phyloP scores from a whole-genome alignment of 495 filamentous ascomycete genomes.

The Neurospora africana region DNA sequence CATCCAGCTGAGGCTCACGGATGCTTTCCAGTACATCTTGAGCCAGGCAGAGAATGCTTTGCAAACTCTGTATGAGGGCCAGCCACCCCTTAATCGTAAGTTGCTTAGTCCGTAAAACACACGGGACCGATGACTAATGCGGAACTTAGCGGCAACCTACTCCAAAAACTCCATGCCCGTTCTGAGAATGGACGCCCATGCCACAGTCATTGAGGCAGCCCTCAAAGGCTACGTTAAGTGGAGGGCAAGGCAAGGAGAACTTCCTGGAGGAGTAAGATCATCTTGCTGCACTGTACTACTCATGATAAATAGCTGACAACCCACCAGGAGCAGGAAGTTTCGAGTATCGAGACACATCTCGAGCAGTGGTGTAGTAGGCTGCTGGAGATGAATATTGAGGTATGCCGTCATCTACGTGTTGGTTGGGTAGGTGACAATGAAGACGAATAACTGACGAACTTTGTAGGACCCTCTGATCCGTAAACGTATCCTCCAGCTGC shows the following conservation, averaged over 20 bases:
- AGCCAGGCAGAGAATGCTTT: constrained; percentile 62
- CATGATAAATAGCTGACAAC: constrained; percentile 4
- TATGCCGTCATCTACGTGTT: constrained; percentile 16
- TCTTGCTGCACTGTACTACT: background rate
- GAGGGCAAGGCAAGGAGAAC: constrained; percentile 45
- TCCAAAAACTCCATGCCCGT: constrained; percentile 67
- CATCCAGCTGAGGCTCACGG: constrained; percentile 64
- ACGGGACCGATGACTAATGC: constrained; percentile 20
- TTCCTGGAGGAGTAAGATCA: constrained; percentile 42
- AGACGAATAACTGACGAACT: background rate
- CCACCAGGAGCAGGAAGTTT: constrained; percentile 47
- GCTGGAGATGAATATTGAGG: constrained; percentile 65
- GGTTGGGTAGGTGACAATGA: background rate
- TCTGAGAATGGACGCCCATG: constrained; percentile 77
- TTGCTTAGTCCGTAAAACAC: background rate
- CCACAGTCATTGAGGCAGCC: constrained; percentile 81
- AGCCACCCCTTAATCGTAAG: constrained; percentile 59
- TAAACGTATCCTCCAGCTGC: constrained; percentile 71
- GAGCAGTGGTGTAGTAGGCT: constrained; percentile 73
- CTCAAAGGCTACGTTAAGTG: constrained; percentile 84
- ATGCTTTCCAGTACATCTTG: constrained; percentile 81
- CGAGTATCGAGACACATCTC: constrained; percentile 52
- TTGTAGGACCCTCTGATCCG: constrained; percentile 74
- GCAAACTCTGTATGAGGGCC: constrained; percentile 60
- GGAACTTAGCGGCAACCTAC: constrained; percentile 52